A percentile compares a stretch with the other conserved stretches of the same genome.
Conservation (phyloP, 2,329 filamentous ascomycete species). For the Arthrobotrys musiformis region DNA sequence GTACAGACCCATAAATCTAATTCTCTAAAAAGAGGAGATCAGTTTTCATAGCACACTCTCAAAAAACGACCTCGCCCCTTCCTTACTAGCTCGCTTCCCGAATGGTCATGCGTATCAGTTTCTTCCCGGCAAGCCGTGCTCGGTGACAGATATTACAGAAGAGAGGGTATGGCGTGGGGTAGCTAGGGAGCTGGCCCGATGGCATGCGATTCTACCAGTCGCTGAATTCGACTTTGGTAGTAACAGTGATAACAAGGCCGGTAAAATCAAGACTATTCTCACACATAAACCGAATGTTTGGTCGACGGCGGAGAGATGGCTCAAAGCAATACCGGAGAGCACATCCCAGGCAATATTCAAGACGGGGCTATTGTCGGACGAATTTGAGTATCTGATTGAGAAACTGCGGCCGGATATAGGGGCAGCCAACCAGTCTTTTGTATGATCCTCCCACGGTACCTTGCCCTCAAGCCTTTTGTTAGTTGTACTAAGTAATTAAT, state of each 20-base stretch:
- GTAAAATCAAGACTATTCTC: not conserved
- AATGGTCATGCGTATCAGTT: conserved; percentile 95
- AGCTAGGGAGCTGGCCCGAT: conserved; percentile 83
- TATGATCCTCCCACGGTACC: not conserved
- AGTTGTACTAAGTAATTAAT: not conserved
- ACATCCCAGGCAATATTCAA: not conserved
- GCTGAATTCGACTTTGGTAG: conserved; percentile 63
- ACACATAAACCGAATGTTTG: not conserved
- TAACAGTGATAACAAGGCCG: not conserved
- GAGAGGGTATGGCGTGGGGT: conserved; percentile 82
- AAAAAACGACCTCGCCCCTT: conserved; percentile 80
- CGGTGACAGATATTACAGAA: conserved; percentile 79
- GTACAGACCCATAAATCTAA: not conserved
- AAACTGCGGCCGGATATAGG: not conserved
- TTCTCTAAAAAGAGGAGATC: conserved; percentile 63
- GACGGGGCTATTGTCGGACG: not conserved
- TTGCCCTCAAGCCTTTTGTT: not conserved
- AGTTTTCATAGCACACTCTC: conserved; percentile 81
- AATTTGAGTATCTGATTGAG: not conserved
- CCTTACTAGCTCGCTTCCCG: conserved; percentile 86
- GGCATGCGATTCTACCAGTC: conserved; percentile 73
- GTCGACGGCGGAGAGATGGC: not conserved
- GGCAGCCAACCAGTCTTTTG: not conserved
- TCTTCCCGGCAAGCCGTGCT: conserved; percentile 80
- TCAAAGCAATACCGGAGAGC: not conserved